A percentile compares a stretch with the other conserved stretches of the same genome.
These are phyloP conservation scores for Stereum hirsutum DNA, from an alignment of 1,284 basidiomycete genomes.

Conservation along the genomic window DNA sequence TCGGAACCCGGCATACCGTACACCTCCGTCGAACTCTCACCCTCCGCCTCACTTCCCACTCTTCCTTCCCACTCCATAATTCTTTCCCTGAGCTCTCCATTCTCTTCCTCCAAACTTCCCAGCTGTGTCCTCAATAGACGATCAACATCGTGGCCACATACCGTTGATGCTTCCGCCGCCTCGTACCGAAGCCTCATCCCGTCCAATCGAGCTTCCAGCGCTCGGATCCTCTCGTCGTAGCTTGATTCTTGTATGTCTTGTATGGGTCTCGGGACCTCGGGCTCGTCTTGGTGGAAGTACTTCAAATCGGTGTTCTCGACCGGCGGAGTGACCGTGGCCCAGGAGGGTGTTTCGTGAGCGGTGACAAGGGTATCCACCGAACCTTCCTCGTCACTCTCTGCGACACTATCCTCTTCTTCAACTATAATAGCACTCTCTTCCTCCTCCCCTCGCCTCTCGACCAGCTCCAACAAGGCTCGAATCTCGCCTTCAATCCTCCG, in stretches of 20 bases:
- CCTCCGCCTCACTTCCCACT: neutral
- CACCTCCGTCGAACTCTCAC: neutral
- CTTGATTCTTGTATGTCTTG: neutral
- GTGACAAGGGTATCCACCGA: constrained; percentile 11
- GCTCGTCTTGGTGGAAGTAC: neutral
- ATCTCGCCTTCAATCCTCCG: constrained; percentile 1
- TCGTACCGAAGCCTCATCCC: neutral
- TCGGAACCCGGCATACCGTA: neutral
- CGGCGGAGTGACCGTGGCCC: neutral
- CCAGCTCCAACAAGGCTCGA: too few species aligned
- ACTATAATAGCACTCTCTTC: neutral
- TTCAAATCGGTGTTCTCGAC: neutral
- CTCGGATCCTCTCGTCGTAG: neutral
- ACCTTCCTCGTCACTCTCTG: constrained; percentile 1
- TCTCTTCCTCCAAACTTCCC: neutral
- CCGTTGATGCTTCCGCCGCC: neutral
- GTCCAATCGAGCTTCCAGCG: neutral
- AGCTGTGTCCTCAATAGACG: neutral
- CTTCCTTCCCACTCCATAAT: too few species aligned
- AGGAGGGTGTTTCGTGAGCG: constrained; percentile 3
- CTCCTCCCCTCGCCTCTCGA: neutral
- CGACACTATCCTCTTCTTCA: constrained; percentile 4
- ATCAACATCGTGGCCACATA: constrained; percentile 2
- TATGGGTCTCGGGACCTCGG: neutral
- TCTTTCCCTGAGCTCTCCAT: neutral